Evolutionary conservation across 2,329 filamentous ascomycete species (phyloP).

Genomic region (Remersonia thermophila): DNA sequence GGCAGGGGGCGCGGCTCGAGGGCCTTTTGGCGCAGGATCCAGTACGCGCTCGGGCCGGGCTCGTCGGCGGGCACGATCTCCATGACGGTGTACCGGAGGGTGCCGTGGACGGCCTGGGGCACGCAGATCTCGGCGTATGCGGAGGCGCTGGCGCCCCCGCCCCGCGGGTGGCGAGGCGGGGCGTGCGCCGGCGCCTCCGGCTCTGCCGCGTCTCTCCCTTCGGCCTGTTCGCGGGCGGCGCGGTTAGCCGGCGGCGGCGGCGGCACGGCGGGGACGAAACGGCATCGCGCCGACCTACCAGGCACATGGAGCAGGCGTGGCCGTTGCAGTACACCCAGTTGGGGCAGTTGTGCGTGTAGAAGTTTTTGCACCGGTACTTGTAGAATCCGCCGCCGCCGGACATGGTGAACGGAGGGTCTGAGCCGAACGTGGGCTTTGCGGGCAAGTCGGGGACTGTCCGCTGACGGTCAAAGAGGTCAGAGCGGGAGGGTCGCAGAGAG

Average conservation of each 20-base stretch:
- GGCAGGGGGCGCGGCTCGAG: conserved; percentile 6
- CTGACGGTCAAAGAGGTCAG: neutral
- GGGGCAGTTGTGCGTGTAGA: no score
- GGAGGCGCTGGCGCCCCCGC: no score
- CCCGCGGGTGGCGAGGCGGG: neutral
- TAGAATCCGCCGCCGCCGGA: neutral
- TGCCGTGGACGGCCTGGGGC: conserved; percentile 13
- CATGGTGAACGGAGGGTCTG: neutral
- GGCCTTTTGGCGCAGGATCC: conserved; percentile 10
- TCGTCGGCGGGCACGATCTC: conserved; percentile 11
- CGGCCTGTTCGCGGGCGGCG: conserved; percentile 6
- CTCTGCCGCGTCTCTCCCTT: conserved; percentile 14
- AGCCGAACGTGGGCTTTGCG: no score
- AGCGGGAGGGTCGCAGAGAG: neutral
- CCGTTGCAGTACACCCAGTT: no score
- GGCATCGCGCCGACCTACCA: no score
- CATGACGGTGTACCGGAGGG: conserved; percentile 14
- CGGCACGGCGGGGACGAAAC: no score
- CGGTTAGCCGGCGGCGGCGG: no score
- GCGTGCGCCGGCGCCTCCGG: neutral
- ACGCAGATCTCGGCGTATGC: conserved; percentile 10
- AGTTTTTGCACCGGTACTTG: neutral
- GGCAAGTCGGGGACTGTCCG: neutral
- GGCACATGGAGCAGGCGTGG: no score
- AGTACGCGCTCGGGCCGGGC: conserved; percentile 7